A percentile compares a stretch with the other conserved stretches of the same genome.
These are phyloP conservation scores for Boletellus dicymbophilus DNA, from an alignment of 1,284 basidiomycete species.

Conservation along the genomic window DNA sequence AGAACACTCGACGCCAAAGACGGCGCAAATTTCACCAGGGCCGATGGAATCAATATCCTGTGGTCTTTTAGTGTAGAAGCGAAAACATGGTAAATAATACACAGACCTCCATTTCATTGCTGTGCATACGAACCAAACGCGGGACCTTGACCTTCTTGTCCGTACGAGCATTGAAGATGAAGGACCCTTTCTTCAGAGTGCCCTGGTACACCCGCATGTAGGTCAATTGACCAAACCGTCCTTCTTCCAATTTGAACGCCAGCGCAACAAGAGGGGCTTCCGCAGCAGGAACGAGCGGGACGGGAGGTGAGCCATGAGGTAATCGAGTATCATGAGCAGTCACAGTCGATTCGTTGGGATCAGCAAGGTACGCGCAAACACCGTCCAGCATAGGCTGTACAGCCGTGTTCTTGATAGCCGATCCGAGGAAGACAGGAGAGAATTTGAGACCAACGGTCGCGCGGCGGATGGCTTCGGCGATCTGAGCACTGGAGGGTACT, in stretches of 20 bases:
- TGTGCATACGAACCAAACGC: constrained; percentile 96
- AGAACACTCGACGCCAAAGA: constrained; percentile 99
- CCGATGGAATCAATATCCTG: constrained; percentile 93
- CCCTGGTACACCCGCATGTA: constrained; percentile 99
- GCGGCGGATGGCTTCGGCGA: constrained; percentile 87
- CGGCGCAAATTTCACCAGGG: constrained; percentile 99
- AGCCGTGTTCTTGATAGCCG: constrained; percentile 97
- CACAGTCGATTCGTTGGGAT: constrained; percentile 81
- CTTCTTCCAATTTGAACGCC: constrained; percentile 99
- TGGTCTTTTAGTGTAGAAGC: constrained; percentile 1
- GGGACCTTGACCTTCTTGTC: constrained; percentile 99
- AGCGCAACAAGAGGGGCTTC: constrained; percentile 91
- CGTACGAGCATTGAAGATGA: constrained; percentile 93
- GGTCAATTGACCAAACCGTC: constrained; percentile 95
- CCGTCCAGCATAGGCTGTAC: constrained; percentile 96
- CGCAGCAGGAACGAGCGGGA: constrained; percentile 79
- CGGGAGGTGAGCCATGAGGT: constrained; percentile 64
- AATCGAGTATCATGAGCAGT: constrained; percentile 84
- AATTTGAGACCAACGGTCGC: constrained; percentile 90
- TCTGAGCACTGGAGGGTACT: constrained; percentile 70
- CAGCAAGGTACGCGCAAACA: constrained; percentile 94
- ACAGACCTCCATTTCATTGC: constrained; percentile 95
- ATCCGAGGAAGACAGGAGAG: constrained; percentile 96
- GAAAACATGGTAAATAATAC: too few species aligned
- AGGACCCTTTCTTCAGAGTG: constrained; percentile 79